Conservation (phyloP, 2,329 filamentous ascomycete species). For the Alternaria atra region DNA sequence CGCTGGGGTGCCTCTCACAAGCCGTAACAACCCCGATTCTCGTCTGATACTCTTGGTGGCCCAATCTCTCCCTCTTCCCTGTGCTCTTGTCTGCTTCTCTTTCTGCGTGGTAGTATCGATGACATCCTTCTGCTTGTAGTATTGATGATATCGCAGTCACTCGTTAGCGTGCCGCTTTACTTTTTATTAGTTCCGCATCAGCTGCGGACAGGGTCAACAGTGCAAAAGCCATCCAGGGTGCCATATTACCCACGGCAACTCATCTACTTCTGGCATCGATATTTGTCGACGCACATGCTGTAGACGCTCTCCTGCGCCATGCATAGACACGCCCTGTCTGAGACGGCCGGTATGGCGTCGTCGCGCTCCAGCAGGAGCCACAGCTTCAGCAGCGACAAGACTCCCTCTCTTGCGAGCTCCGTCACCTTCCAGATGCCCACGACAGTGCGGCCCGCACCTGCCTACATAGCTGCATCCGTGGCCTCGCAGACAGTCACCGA, state of each 20-base stretch:
- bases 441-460: conserved; percentile 76
- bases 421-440: conserved; percentile 68
- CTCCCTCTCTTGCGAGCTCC: conserved; percentile 65
- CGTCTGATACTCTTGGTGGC: conserved; percentile 7
- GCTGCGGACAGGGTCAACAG: conserved; percentile 27
- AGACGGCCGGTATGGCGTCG: conserved; percentile 45
- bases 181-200: conserved; percentile 24
- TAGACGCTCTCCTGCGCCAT: conserved; percentile 28
- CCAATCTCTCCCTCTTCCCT: conserved; percentile 10
- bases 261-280: not conserved
- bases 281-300: conserved; percentile 1
- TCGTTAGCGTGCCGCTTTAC: conserved; percentile 19
- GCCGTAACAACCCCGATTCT: conserved; percentile 13
- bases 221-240: conserved; percentile 17
- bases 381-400: conserved; percentile 75
- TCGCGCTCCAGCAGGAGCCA: conserved; percentile 49
- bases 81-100: not conserved
- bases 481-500: conserved; percentile 92
- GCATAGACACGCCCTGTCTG: conserved; percentile 49
- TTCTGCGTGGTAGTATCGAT: not conserved
- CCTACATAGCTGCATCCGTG: conserved; percentile 86
- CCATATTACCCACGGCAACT: not conserved
- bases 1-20: conserved; percentile 16
- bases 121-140: not conserved
- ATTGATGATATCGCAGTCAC: conserved; percentile 1